Percentiles rank a stretch among this genome's conserved stretches.
phyloP scores from a whole-genome alignment of 192 early-diverging fungal species.

The Coemansia sp. region DNA sequence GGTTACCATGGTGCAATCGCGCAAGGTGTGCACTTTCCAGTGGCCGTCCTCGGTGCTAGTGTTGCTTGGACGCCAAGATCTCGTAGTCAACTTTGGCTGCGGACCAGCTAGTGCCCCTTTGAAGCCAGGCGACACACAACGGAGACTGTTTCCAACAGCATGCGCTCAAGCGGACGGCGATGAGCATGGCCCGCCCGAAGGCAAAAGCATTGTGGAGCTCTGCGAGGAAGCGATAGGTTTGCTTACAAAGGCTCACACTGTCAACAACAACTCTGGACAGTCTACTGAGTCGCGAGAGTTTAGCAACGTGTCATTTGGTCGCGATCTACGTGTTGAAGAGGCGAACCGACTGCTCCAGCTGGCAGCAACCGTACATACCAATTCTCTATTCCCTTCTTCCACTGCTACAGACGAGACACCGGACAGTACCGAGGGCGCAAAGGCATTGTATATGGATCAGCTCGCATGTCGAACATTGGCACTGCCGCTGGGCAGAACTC shows the following conservation, averaged over 20 bases:
- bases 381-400: not conserved
- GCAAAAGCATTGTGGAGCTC: slow-evolving; percentile 20
- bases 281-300: slow-evolving; percentile 25
- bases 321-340: slow-evolving; percentile 47
- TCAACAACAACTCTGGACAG: not conserved
- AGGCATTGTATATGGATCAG: slow-evolving; percentile 22
- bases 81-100: slow-evolving; percentile 25
- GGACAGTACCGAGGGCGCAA: slow-evolving; percentile 17
- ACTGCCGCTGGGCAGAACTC: slow-evolving; percentile 65
- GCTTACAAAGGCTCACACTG: not conserved
- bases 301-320: slow-evolving; percentile 20
- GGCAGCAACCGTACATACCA: slow-evolving; percentile 4
- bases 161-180: not conserved
- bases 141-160: not conserved
- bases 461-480: slow-evolving; percentile 61
- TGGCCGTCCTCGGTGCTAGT: slow-evolving; percentile 36
- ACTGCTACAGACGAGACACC: not conserved
- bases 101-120: not conserved
- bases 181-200: slow-evolving; percentile 7
- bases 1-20: slow-evolving; percentile 12
- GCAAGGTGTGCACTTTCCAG: slow-evolving; percentile 7
- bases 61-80: slow-evolving; percentile 42
- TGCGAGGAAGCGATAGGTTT: slow-evolving; percentile 21
- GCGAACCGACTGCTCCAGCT: slow-evolving; percentile 25
- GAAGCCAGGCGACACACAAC: not conserved